These are phyloP conservation scores for Kitagawia praeruptora DNA, from an alignment of 129 eudicot genomes.

Conservation along the genomic window DNA sequence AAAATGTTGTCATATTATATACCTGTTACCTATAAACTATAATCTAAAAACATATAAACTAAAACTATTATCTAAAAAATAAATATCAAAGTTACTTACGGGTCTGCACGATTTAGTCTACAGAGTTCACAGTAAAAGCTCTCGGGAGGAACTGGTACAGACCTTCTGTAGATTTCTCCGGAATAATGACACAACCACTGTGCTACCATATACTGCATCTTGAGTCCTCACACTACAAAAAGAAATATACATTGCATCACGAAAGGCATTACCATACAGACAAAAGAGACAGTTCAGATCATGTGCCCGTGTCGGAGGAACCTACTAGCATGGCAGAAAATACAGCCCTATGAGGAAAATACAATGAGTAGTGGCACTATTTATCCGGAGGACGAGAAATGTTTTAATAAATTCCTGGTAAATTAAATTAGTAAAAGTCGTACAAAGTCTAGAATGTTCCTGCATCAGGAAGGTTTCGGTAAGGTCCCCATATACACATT, in stretches of 20 bases:
- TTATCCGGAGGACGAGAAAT: not conserved
- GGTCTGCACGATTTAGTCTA: slow-evolving; percentile 88
- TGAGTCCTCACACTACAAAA: slow-evolving; percentile 76
- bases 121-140: slow-evolving; percentile 81
- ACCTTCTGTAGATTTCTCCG: slow-evolving; percentile 78
- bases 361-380: not conserved
- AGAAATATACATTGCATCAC: not conserved
- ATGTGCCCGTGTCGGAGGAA: not conserved
- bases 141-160: slow-evolving; percentile 56
- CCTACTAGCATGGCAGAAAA: not conserved
- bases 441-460: not conserved
- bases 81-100: slow-evolving; percentile 47
- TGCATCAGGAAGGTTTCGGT: not conserved
- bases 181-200: slow-evolving; percentile 67
- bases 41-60: not conserved
- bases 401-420: not conserved
- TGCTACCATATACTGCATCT: slow-evolving; percentile 84
- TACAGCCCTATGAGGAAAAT: not conserved
- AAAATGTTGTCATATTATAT: not conserved
- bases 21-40: not conserved
- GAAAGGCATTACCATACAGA: not conserved
- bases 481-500: not conserved
- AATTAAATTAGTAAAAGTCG: not conserved
- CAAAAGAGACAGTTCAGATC: not conserved
- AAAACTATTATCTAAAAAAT: not conserved